phyloP scores from a whole-genome alignment of 192 early-diverging fungal species.

The Radiomyces spectabilis region DNA sequence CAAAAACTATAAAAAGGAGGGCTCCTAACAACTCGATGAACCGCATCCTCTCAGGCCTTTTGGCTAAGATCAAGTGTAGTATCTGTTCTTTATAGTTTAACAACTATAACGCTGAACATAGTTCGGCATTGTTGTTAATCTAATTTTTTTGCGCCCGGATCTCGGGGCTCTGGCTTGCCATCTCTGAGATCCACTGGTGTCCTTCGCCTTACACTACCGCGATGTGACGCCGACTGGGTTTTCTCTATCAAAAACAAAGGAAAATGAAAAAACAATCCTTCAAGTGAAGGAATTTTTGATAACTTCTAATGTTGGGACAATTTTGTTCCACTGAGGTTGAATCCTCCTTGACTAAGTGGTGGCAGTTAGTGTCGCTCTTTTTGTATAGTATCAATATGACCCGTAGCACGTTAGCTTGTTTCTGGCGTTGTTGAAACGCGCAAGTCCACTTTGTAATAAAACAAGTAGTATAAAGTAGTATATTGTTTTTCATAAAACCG shows the following conservation, averaged over 20 bases:
- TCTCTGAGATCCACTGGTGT: slow-evolving; percentile 47
- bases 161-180: slow-evolving; percentile 38
- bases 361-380: too few relatives aligned
- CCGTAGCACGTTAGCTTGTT: not conserved
- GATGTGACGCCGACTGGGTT: slow-evolving; percentile 42
- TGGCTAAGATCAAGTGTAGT: slow-evolving; percentile 90
- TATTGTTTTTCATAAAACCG: too few relatives aligned
- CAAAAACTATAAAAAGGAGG: slow-evolving; percentile 25
- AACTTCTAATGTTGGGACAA: not conserved
- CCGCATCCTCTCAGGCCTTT: slow-evolving; percentile 70
- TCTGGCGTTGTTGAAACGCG: too few relatives aligned
- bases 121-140: slow-evolving; percentile 44
- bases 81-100: slow-evolving; percentile 80
- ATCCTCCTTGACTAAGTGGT: too few relatives aligned
- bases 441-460: too few relatives aligned
- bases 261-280: not conserved
- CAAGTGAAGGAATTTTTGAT: not conserved
- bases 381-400: too few relatives aligned
- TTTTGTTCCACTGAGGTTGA: not conserved
- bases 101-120: slow-evolving; percentile 46
- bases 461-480: too few relatives aligned
- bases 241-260: slow-evolving; percentile 1
- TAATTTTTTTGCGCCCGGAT: slow-evolving; percentile 51
- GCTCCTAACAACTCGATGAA: slow-evolving; percentile 5
- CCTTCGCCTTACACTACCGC: slow-evolving; percentile 58